These are phyloP conservation scores for Xylaria polymorpha DNA, from an alignment of 2,329 filamentous ascomycete genomes.

Conservation along the genomic window DNA sequence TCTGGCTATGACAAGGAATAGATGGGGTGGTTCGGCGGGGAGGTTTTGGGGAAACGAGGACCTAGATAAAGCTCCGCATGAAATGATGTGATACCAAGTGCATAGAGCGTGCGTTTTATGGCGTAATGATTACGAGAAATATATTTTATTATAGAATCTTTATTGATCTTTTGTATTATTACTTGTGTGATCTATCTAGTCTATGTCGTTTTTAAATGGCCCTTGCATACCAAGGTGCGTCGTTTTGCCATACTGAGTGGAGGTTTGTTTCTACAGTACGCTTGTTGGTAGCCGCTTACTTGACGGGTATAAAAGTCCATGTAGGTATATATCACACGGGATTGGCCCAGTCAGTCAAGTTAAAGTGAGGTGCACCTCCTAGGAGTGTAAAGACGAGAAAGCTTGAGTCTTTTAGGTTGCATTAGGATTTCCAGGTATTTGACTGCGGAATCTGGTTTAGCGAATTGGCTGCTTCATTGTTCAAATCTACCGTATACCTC, in stretches of 20 bases:
- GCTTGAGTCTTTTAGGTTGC: neutral
- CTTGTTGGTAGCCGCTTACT: neutral
- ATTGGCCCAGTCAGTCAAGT: neutral
- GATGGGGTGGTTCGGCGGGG: slow-evolving; percentile 11
- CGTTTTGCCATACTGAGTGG: neutral
- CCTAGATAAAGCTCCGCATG: slow-evolving; percentile 19
- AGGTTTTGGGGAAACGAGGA: slow-evolving; percentile 29
- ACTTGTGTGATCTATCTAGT: neutral
- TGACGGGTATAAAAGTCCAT: neutral
- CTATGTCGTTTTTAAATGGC: neutral
- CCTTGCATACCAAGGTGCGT: neutral
- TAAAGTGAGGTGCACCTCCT: neutral
- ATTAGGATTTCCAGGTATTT: neutral
- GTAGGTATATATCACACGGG: neutral
- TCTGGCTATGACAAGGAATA: slow-evolving; percentile 20
- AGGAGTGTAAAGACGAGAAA: neutral
- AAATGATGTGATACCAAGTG: slow-evolving; percentile 38
- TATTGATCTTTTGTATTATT: neutral
- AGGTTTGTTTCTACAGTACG: neutral
- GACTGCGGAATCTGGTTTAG: neutral
- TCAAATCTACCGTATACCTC: no score
- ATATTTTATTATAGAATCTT: slow-evolving; percentile 6
- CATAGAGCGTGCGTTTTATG: slow-evolving; percentile 34
- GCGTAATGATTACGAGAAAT: slow-evolving; percentile 38
- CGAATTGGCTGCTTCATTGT: no score